phyloP scores from a whole-genome alignment of 257 asterid genomes.

The Rhazya stricta region DNA sequence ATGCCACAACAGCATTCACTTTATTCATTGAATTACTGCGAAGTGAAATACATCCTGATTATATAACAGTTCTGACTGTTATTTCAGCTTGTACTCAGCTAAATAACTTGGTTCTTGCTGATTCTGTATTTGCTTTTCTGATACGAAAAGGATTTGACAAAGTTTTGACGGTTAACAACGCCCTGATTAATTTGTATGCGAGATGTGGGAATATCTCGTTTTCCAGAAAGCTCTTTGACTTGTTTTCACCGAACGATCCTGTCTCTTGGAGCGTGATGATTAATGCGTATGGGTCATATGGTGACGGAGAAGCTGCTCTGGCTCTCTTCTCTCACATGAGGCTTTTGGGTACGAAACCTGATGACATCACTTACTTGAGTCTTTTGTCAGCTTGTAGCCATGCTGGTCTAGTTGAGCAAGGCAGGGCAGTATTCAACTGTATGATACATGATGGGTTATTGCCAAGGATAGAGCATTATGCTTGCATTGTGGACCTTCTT shows the following conservation, averaged over 20 bases:
- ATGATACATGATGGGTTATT: conserved; percentile 32
- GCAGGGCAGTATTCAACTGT: conserved; percentile 30
- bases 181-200: conserved; percentile 46
- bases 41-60: conserved; percentile 34
- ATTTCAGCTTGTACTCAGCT: conserved; percentile 45
- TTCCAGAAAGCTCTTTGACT: conserved; percentile 41
- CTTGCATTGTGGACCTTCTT: conserved; percentile 45
- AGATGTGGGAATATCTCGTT: conserved; percentile 44
- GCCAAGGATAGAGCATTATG: conserved; percentile 53
- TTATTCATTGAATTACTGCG: conserved; percentile 37
- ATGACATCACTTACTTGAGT: conserved; percentile 39
- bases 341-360: conserved; percentile 35
- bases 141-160: conserved; percentile 38
- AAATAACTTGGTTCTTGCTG: conserved; percentile 31
- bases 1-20: conserved; percentile 29
- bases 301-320: conserved; percentile 45
- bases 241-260: conserved; percentile 34
- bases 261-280: conserved; percentile 55
- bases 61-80: conserved; percentile 42
- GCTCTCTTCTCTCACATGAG: conserved; percentile 47
- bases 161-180: conserved; percentile 34
- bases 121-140: conserved; percentile 37
- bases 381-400: conserved; percentile 54
- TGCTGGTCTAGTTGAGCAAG: conserved; percentile 45
- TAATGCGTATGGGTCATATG: conserved; percentile 52